Conservation (phyloP, 495 filamentous ascomycete species). For the Penicillium arizonense region DNA sequence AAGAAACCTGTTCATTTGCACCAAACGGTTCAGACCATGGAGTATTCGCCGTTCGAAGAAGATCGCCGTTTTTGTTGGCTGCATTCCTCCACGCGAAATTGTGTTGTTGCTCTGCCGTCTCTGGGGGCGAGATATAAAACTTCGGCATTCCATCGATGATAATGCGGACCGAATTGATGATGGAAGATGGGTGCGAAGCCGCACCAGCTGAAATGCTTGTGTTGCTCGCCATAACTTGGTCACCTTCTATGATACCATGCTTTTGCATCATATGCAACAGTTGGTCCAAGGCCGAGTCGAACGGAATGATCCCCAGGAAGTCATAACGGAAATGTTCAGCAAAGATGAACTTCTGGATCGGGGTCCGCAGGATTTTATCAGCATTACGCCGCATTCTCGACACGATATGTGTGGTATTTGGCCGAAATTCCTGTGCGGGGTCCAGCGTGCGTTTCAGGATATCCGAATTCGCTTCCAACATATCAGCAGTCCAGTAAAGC, state of each 20-base stretch:
- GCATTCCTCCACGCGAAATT: not conserved
- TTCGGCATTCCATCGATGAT: not conserved
- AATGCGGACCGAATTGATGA: not conserved
- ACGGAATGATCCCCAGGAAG: constrained; percentile 13
- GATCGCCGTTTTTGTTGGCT: not conserved
- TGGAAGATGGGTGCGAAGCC: constrained; percentile 1
- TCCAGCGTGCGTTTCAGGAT: constrained; percentile 23
- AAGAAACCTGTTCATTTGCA: constrained; percentile 1
- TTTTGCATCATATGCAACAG: constrained; percentile 9
- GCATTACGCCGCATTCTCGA: constrained; percentile 1
- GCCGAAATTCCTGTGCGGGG: constrained; percentile 11
- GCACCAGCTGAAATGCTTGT: not conserved
- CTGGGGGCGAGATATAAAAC: not conserved
- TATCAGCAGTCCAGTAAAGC: constrained; percentile 6
- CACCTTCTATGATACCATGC: not conserved
- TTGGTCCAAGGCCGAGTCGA: constrained; percentile 11
- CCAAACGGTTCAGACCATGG: constrained; percentile 8
- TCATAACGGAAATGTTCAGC: constrained; percentile 9
- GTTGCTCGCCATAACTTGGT: not conserved
- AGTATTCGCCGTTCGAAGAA: constrained; percentile 4
- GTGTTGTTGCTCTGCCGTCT: too few relatives aligned
- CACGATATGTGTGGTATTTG: constrained; percentile 17
- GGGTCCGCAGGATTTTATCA: not conserved
- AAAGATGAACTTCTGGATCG: not conserved
- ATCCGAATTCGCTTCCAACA: constrained; percentile 22